A percentile compares a stretch with the other conserved stretches of the same genome.
These are phyloP conservation scores for Tricholoma hemisulphureum DNA, from an alignment of 768 basidiomycete genomes.

Conservation along the genomic window DNA sequence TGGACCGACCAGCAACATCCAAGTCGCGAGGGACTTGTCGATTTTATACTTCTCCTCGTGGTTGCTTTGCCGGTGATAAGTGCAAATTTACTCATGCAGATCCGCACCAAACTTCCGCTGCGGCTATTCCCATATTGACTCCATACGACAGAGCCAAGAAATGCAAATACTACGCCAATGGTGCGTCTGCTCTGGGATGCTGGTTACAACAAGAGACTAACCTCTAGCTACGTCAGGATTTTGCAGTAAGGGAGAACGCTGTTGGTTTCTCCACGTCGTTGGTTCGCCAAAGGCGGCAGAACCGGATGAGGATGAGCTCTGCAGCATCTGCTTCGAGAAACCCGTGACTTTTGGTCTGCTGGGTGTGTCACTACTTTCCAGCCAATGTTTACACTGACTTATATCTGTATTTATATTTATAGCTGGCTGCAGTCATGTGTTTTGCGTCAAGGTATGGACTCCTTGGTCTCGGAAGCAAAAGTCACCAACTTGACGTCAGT, in stretches of 20 bases:
- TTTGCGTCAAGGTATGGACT: constrained; percentile 62
- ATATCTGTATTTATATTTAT: background rate
- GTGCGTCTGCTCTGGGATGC: constrained; percentile 29
- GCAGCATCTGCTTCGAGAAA: constrained; percentile 75
- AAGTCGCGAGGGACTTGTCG: constrained; percentile 67
- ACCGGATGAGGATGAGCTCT: constrained; percentile 49
- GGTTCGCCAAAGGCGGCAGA: constrained; percentile 19
- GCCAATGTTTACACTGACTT: background rate
- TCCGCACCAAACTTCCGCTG: constrained; percentile 5
- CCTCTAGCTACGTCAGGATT: constrained; percentile 45
- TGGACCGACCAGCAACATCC: constrained; percentile 55
- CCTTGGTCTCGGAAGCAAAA: background rate
- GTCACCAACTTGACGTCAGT: constrained; percentile 39
- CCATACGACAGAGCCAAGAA: constrained; percentile 71
- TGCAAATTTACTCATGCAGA: constrained; percentile 77
- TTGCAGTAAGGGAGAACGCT: constrained; percentile 65
- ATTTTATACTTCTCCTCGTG: constrained; percentile 60
- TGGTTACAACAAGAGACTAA: background rate
- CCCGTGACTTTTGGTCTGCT: constrained; percentile 69
- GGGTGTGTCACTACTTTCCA: constrained; percentile 36
- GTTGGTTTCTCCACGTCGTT: constrained; percentile 71
- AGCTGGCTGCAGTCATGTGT: constrained; percentile 78
- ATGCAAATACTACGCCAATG: constrained; percentile 63
- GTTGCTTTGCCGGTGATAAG: constrained; percentile 61
- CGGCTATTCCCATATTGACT: constrained; percentile 29